These are phyloP conservation scores for Helotiales sp. DNA, from an alignment of 2,329 filamentous ascomycete species.

Conservation along the genomic window DNA sequence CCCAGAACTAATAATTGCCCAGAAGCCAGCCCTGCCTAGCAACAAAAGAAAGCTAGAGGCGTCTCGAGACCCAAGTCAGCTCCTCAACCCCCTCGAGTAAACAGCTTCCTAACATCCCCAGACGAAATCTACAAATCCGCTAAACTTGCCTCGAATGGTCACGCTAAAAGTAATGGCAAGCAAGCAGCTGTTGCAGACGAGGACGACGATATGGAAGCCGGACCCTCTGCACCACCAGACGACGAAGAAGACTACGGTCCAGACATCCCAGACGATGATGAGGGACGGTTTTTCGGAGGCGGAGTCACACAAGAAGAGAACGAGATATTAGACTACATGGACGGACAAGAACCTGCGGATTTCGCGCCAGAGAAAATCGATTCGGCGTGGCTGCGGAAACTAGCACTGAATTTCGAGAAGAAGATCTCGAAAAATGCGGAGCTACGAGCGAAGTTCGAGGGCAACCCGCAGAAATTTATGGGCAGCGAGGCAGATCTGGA, in stretches of 20 bases:
- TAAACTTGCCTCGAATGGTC: constrained; percentile 54
- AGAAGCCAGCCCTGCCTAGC: constrained; percentile 44
- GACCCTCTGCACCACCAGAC: constrained; percentile 57
- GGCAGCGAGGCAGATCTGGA: constrained; percentile 87
- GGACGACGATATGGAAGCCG: constrained; percentile 52
- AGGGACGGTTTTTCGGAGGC: constrained; percentile 93
- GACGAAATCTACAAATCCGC: constrained; percentile 69
- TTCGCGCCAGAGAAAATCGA: constrained; percentile 76
- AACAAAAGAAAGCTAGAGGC: constrained; percentile 69
- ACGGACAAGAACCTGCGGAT: constrained; percentile 60
- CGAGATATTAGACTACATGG: constrained; percentile 86
- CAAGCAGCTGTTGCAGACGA: constrained; percentile 44
- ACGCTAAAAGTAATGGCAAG: constrained; percentile 45
- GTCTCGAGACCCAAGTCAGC: constrained; percentile 65
- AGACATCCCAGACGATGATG: constrained; percentile 73
- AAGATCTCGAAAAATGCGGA: constrained; percentile 91
- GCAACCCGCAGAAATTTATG: constrained; percentile 83
- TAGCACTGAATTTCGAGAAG: constrained; percentile 84
- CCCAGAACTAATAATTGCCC: background rate
- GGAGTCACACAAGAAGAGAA: constrained; percentile 83
- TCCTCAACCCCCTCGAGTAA: background rate
- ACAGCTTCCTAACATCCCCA: constrained; percentile 40
- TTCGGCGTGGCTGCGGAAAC: constrained; percentile 78
- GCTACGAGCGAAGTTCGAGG: constrained; percentile 82
- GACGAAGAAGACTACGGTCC: constrained; percentile 62